Conservation (phyloP, 768 basidiomycete species). For the Suillus subalutaceus region DNA sequence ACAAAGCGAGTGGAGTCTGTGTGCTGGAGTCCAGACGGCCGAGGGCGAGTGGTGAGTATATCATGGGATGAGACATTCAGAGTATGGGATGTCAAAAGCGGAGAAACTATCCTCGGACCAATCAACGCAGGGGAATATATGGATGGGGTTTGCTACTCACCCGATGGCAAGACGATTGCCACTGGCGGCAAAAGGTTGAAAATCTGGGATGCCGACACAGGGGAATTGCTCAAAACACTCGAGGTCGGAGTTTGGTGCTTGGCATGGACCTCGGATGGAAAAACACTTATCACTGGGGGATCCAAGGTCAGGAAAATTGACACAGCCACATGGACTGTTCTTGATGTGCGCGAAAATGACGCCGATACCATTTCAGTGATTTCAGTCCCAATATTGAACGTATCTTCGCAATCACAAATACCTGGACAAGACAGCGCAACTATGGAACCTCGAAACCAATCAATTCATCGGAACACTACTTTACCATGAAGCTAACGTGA, state of each 20-base stretch:
- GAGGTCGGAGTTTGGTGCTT: not conserved
- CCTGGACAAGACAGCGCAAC: too few relatives aligned
- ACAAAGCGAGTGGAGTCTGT: not conserved
- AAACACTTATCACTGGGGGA: too few relatives aligned
- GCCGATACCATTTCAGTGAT: too few relatives aligned
- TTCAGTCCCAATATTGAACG: too few relatives aligned
- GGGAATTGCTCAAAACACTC: not conserved
- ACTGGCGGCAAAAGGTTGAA: not conserved
- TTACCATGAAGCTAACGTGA: too few relatives aligned
- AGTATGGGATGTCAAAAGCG: not conserved
- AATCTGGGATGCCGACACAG: not conserved
- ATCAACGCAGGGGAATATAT: not conserved
- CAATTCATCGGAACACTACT: too few relatives aligned
- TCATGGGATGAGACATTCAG: not conserved
- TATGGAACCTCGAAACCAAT: too few relatives aligned
- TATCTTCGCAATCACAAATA: too few relatives aligned
- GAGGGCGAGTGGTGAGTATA: not conserved
- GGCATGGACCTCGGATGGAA: not conserved
- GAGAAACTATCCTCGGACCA: not conserved
- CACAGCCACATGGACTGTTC: too few relatives aligned
- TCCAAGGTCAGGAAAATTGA: too few relatives aligned
- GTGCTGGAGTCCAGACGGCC: not conserved
- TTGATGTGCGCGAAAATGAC: too few relatives aligned
- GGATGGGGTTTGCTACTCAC: not conserved
- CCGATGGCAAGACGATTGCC: not conserved